Evolutionary conservation across 139 green algal species (phyloP), one percentile per base, ranked within the genome.

Genomic region (Chlamydomonas sp.): DNA sequence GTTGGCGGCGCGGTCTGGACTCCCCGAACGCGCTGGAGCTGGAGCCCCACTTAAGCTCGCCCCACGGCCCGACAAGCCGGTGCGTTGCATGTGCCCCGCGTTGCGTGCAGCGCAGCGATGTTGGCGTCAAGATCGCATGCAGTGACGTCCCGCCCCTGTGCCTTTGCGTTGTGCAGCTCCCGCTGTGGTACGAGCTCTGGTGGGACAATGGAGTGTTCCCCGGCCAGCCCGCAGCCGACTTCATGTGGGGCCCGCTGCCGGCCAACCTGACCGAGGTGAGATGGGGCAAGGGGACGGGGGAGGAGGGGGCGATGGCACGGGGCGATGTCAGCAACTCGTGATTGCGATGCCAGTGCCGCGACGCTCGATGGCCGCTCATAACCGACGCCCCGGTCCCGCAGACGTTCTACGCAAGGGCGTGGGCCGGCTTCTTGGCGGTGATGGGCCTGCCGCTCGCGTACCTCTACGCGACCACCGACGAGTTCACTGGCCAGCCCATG

Each of bases 161-260:
- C n/a, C n/a, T n/a, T n/a, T n/a, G n/a, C n/a, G n/a, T n/a, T n/a
- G n/a, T n/a, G 31, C 77, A 87, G 81, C 39, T 87, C 30, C 77
- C 77, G 0, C 63, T 79, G 0, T 84, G 75, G 74, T 81, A 87
- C 30, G 81, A 87, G 69, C 54, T 83, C 24, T 87, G 81, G 81
- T 87, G 81, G 81, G 73, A 87, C 59, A 81, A 87, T 63, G 81
- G 81, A 37, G 70, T 78, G 37, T 77, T 81, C 43, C 77, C 79
- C 60, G 75, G 72, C 0, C 81, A 87, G 77, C 77, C 77, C 3
- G 62, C 36, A 26, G 64, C 38, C 2, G 76, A 79, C 58, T 74
- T 70, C 65, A 79, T 83, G 72, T 76, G 63, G n/a, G 77, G 69
- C 0, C 48, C 77, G 3, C 57, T 72, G 59, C 73, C 77, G 2